Base-by-base conservation (phyloP, 768 basidiomycete species). In the Agrocybe pediades region DNA sequence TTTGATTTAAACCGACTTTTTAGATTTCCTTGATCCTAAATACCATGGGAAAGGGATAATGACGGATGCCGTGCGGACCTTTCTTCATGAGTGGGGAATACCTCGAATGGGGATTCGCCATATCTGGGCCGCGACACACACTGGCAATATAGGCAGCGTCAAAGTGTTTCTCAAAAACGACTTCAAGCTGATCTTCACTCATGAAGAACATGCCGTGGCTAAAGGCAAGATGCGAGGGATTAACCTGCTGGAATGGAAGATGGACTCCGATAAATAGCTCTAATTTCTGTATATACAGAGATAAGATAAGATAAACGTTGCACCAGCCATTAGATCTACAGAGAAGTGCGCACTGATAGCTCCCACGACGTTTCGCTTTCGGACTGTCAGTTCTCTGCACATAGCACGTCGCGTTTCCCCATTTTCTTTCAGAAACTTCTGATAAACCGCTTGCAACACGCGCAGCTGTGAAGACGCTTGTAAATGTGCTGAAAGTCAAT, bases 161-260 rank as follows among this genome's bases (percentile, higher is more conserved):
- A 71, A 80, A 39, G 84, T 87, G 17, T 86, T 90, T 59, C 74
- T 82, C 62, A 88, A 87, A 76, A 83, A 80, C 54, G 85, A 84
- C 3, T 88, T 88, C 54, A 67, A 65, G 29, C 62, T 72, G 55
- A 62, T 65, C 47, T 61, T 73, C 50, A 74, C 72, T 9, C 44
- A 81, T 24, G 65, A 77, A 48, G 71, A 78, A 16, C 73, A 67
- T 19, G 62, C 71, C 21, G 55, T 65, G 6, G 66, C 74, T 1
- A 67, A 70, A 54, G 77, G 77, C 23, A 68, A 67, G 53, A 69
- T 36, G 49, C 71, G 68, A 50, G 65, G 65, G 43, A 9, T 76
- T n/a, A 64, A 73, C 53, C 60, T 75, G 2, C 44, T 82, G 20
- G 69, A 72, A 26, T 74, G 73, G 75, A 58, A 25, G 36, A 40